Evolutionary conservation across 371 early-diverging fungal genomes (phyloP).

Genomic region (Encephalitozoon cuniculi): DNA sequence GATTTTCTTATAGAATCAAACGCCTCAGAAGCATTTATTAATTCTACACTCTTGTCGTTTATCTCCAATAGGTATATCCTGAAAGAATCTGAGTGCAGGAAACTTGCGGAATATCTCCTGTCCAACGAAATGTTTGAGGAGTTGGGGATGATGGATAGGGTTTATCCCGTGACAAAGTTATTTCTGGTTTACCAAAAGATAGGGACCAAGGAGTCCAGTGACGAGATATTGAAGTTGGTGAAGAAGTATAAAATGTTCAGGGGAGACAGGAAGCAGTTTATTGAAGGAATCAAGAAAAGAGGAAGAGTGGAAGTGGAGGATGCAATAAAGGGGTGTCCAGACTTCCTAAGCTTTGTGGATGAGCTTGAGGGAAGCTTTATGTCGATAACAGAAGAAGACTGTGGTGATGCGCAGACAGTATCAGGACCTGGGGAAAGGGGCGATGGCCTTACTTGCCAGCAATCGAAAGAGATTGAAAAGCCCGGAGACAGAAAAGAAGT

Average conservation of each 20-base stretch:
- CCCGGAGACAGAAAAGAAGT: not conserved
- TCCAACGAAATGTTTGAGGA: not conserved
- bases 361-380: constrained; percentile 4
- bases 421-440: not conserved
- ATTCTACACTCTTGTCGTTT: constrained; percentile 23
- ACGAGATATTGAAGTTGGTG: constrained; percentile 25
- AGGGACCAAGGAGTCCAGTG: not conserved
- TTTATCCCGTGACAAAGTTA: constrained; percentile 49
- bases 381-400: not conserved
- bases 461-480: not conserved
- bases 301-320: not conserved
- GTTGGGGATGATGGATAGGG: constrained; percentile 34
- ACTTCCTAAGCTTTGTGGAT: constrained; percentile 32
- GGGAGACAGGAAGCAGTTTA: not conserved
- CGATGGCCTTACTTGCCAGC: not conserved
- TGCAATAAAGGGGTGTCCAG: constrained; percentile 18
- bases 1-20: not conserved
- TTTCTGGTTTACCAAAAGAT: constrained; percentile 28
- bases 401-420: not conserved
- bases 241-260: constrained; percentile 29
- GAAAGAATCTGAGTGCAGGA: constrained; percentile 2
- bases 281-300: constrained; percentile 1
- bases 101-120: constrained; percentile 28
- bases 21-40: constrained; percentile 27
- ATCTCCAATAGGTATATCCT: constrained; percentile 43